These are phyloP conservation scores for Candida glaebosa DNA, from an alignment of 805 yeast genomes.

Conservation along the genomic window DNA sequence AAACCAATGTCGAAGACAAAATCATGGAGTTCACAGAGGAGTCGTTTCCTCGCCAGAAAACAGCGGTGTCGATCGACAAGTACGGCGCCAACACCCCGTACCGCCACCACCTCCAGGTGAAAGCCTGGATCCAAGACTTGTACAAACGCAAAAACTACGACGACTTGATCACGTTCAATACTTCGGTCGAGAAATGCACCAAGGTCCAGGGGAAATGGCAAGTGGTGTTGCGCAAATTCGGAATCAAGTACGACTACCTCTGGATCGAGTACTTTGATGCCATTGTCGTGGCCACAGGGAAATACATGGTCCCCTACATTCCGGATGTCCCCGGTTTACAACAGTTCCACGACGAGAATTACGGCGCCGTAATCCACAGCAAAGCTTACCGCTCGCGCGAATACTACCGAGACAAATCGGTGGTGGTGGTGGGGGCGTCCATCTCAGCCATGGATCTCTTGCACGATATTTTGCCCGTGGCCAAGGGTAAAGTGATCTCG, in stretches of 20 bases:
- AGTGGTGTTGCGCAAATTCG: constrained; percentile 19
- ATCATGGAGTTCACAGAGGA: constrained; percentile 22
- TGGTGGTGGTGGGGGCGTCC: constrained; percentile 42
- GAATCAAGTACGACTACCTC: constrained; percentile 21
- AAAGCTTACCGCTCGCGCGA: constrained; percentile 37
- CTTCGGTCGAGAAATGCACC: constrained; percentile 26
- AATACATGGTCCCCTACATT: constrained; percentile 44
- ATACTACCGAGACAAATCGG: constrained; percentile 32
- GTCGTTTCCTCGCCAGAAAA: constrained; percentile 14
- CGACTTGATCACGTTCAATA: constrained; percentile 17
- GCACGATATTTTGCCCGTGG: constrained; percentile 18
- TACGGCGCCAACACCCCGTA: constrained; percentile 20
- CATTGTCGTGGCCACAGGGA: constrained; percentile 46
- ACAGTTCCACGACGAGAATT: constrained; percentile 27
- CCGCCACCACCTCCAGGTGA: constrained; percentile 15
- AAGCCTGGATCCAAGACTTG: constrained; percentile 17
- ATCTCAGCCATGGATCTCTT: constrained; percentile 67
- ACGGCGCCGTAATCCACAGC: constrained; percentile 37
- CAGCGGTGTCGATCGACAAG: constrained; percentile 11
- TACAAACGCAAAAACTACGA: constrained; percentile 19
- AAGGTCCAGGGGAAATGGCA: constrained; percentile 17
- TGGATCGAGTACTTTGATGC: constrained; percentile 35
- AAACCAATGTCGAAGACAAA: constrained; percentile 20
- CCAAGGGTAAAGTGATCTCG: constrained; percentile 12
- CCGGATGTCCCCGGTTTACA: constrained; percentile 42